Percentiles rank a stretch among this genome's conserved stretches.
Conservation (phyloP, 495 filamentous ascomycete genomes). For the Aspergillus funiculosus region DNA sequence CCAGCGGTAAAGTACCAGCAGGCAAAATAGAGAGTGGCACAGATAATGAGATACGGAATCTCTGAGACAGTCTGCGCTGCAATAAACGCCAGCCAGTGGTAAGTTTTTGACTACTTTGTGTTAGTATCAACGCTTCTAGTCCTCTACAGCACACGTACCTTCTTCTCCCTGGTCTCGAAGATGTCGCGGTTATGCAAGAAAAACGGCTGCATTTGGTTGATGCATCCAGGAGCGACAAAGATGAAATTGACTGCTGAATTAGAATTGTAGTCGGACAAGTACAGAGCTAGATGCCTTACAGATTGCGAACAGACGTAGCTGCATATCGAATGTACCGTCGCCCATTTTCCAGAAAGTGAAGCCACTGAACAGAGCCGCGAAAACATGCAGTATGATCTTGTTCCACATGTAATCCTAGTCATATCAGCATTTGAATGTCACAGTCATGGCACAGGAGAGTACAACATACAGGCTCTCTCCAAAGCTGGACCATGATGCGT, state of each 20-base stretch:
- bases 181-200: constrained; percentile 74
- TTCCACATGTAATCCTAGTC: constrained; percentile 40
- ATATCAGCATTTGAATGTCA: constrained; percentile 23
- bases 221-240: constrained; percentile 70
- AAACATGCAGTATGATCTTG: constrained; percentile 39
- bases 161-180: constrained; percentile 67
- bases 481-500: constrained; percentile 79
- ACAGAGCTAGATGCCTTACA: constrained; percentile 19
- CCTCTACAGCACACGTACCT: constrained; percentile 54
- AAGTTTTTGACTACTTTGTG: constrained; percentile 59
- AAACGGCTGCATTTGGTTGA: constrained; percentile 83
- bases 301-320: constrained; percentile 52
- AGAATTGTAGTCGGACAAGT: neutral
- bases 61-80: constrained; percentile 48
- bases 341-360: constrained; percentile 45
- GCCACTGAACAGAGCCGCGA: constrained; percentile 37
- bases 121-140: constrained; percentile 46
- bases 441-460: constrained; percentile 47
- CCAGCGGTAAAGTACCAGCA: constrained; percentile 58
- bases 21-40: constrained; percentile 50
- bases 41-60: constrained; percentile 54
- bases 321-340: constrained; percentile 35
- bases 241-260: constrained; percentile 48
- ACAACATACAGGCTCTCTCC: constrained; percentile 76
- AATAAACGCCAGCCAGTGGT: constrained; percentile 43